Conservation (phyloP, 352 stramenopile species). For the Phytophthora palmivora region DNA sequence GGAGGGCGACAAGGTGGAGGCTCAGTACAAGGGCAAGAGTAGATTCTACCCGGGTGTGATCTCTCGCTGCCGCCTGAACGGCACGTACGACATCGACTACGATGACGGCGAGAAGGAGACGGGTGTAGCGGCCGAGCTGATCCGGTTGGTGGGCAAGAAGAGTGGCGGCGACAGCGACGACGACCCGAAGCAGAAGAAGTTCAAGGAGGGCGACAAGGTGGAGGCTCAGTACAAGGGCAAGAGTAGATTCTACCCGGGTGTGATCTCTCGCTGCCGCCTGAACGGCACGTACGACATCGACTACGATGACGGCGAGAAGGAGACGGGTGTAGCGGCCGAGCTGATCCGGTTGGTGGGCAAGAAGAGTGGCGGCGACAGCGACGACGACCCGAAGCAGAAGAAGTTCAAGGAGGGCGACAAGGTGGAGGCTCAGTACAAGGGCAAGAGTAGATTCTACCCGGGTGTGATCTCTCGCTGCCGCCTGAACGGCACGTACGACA, state of each 20-base stretch:
- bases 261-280: constrained; percentile 22
- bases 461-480: constrained; percentile 20
- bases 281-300: constrained; percentile 27
- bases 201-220: constrained; percentile 25
- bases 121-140: constrained; percentile 23
- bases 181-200: constrained; percentile 21
- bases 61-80: constrained; percentile 21
- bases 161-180: constrained; percentile 18
- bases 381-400: constrained; percentile 21
- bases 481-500: constrained; percentile 25
- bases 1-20: constrained; percentile 24
- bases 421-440: constrained; percentile 27
- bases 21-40: constrained; percentile 25
- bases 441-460: constrained; percentile 25
- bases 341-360: constrained; percentile 16
- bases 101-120: constrained; percentile 25
- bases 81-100: constrained; percentile 28
- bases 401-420: constrained; percentile 26
- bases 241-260: constrained; percentile 23
- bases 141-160: constrained; percentile 17
- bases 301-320: constrained; percentile 25
- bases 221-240: constrained; percentile 28
- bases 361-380: constrained; percentile 18
- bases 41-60: constrained; percentile 24
- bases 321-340: constrained; percentile 24